These are phyloP conservation scores for Sonneratia alba DNA, from an alignment of 345 rosid species.

Conservation along the genomic window DNA sequence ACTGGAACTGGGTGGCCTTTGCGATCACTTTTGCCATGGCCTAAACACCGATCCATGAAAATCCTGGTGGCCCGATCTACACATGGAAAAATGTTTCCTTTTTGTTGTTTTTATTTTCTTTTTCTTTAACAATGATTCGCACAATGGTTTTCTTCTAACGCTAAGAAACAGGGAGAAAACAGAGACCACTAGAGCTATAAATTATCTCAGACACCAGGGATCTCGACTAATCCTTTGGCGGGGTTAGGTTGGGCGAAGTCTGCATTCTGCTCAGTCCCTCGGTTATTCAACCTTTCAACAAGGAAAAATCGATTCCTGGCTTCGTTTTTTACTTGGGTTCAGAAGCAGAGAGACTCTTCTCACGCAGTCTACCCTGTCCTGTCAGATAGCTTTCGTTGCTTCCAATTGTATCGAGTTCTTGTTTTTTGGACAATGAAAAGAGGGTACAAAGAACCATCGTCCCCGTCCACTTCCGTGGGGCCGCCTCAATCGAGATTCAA, in stretches of 20 bases:
- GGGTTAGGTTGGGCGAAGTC: neutral
- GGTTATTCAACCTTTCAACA: neutral
- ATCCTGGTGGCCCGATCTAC: neutral
- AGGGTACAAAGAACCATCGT: constrained; percentile 50
- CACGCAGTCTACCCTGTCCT: neutral
- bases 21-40: neutral
- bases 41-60: neutral
- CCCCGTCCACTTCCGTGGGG: constrained; percentile 48
- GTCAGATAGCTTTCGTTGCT: neutral
- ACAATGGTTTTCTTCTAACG: neutral
- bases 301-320: neutral
- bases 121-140: neutral
- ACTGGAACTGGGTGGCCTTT: neutral
- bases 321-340: neutral
- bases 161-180: neutral
- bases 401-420: neutral
- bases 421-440: constrained; percentile 48
- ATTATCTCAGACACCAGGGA: neutral
- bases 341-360: neutral
- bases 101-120: too few species aligned
- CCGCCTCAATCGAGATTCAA: constrained; percentile 60
- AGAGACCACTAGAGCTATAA: neutral
- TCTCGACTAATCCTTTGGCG: neutral
- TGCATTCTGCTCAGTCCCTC: neutral
- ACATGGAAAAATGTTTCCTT: neutral